phyloP scores from a whole-genome alignment of 2,329 filamentous ascomycete genomes.

The Bipolaris bicolor region DNA sequence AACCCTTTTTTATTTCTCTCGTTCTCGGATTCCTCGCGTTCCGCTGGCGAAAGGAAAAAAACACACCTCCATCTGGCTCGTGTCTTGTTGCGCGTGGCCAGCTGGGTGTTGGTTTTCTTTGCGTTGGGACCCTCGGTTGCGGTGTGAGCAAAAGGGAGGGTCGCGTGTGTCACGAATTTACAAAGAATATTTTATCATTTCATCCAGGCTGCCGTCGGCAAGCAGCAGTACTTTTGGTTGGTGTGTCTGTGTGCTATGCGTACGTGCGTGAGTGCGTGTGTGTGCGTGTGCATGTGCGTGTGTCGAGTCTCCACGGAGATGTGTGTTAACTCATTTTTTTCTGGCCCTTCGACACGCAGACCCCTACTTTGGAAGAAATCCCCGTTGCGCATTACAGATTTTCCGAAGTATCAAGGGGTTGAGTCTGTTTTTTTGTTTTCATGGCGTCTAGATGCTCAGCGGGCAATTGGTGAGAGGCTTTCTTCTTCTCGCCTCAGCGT shows the following conservation, averaged over 20 bases:
- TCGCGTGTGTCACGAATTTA: background rate
- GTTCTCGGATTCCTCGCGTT: background rate
- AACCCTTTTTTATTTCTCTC: too few species aligned
- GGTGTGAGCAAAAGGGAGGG: background rate
- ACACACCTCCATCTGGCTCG: background rate
- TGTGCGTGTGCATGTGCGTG: background rate
- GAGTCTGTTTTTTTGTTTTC: background rate
- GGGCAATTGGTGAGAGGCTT: background rate
- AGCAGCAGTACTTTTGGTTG: background rate
- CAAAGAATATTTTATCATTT: background rate
- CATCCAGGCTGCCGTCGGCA: background rate
- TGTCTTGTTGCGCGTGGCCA: background rate
- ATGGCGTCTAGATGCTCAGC: background rate
- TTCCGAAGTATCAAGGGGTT: background rate
- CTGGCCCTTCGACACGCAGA: background rate
- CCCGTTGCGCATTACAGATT: background rate
- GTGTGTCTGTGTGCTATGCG: background rate
- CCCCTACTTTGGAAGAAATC: background rate
- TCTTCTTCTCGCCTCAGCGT: background rate
- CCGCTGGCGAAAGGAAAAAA: background rate
- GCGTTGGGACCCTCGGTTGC: background rate
- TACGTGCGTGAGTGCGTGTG: background rate
- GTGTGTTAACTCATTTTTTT: background rate
- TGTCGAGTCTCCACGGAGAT: background rate
- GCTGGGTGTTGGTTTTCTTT: background rate